phyloP scores from a whole-genome alignment of 2,329 filamentous ascomycete genomes.

The Xylariaceae sp. region DNA sequence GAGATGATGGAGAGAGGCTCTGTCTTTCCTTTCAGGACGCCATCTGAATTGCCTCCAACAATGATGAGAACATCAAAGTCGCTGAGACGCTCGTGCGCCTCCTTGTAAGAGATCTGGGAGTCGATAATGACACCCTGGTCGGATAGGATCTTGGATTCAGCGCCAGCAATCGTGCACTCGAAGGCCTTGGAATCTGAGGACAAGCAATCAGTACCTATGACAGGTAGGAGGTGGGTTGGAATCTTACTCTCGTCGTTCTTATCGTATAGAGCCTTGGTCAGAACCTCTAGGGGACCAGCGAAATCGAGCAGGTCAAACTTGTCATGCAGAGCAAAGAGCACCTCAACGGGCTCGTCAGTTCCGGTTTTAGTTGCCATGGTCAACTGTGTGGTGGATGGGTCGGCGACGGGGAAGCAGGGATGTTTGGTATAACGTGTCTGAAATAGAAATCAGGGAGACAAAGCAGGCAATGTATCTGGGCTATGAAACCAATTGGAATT shows the following conservation, averaged over 20 bases:
- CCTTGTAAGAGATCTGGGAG: constrained; percentile 71
- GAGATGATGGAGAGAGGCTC: constrained; percentile 69
- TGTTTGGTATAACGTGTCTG: constrained; percentile 8
- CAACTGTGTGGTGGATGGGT: constrained; percentile 12
- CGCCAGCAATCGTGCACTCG: constrained; percentile 50
- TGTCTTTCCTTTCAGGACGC: constrained; percentile 59
- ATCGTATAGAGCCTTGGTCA: constrained; percentile 47
- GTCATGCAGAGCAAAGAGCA: constrained; percentile 55
- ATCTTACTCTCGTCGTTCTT: constrained; percentile 48
- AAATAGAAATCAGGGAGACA: not conserved
- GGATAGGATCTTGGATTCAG: constrained; percentile 51
- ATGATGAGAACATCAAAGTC: constrained; percentile 78
- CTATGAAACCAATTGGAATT: constrained; percentile 8
- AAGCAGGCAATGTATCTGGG: not conserved
- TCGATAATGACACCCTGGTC: constrained; percentile 63
- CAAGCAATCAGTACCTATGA: constrained; percentile 1
- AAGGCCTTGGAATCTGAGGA: constrained; percentile 49
- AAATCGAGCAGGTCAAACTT: constrained; percentile 57
- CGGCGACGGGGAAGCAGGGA: not conserved
- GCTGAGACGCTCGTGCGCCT: constrained; percentile 66
- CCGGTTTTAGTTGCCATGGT: constrained; percentile 55
- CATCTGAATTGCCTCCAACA: constrained; percentile 63
- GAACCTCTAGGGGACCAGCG: constrained; percentile 49
- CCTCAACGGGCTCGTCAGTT: constrained; percentile 55
- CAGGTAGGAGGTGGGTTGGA: not conserved